Evolutionary conservation across 2,329 filamentous ascomycete genomes (phyloP).

Genomic region (Pseudofabraea citricarpa): DNA sequence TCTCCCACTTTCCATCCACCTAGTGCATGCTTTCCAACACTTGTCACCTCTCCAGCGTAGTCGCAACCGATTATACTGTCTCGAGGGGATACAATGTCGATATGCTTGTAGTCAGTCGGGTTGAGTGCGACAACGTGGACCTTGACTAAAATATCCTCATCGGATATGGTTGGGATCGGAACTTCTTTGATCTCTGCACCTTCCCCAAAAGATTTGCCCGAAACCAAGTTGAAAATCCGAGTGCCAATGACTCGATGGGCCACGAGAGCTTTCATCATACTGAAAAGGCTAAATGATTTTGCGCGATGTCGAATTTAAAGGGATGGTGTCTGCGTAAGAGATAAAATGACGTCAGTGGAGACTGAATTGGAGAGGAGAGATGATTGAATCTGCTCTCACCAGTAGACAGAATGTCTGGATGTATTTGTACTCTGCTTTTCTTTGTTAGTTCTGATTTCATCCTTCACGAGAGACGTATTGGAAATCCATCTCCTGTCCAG

Average conservation of each 20-base stretch:
- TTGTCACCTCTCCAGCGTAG: slow-evolving; percentile 31
- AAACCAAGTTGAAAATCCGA: slow-evolving; percentile 4
- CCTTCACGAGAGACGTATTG: too few relatives aligned
- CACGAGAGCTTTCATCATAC: slow-evolving; percentile 12
- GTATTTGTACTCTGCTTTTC: too few relatives aligned
- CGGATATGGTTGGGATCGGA: slow-evolving; percentile 10
- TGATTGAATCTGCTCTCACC: too few relatives aligned
- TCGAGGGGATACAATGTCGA: slow-evolving; percentile 4
- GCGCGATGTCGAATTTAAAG: too few relatives aligned
- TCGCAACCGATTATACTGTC: slow-evolving; percentile 13
- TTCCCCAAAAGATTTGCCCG: slow-evolving; percentile 8
- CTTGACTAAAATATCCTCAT: slow-evolving; percentile 34
- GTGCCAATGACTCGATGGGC: slow-evolving; percentile 4
- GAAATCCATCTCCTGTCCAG: too few relatives aligned
- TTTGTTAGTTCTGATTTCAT: too few relatives aligned
- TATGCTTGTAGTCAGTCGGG: slow-evolving; percentile 30
- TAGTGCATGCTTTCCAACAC: slow-evolving; percentile 38
- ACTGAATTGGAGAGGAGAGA: too few relatives aligned
- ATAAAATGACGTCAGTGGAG: too few relatives aligned
- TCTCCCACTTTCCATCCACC: slow-evolving; percentile 46
- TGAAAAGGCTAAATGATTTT: too few relatives aligned
- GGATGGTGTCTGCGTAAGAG: too few relatives aligned
- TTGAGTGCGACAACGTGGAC: slow-evolving; percentile 36
- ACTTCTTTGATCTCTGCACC: slow-evolving; percentile 7
- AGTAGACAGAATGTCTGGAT: too few relatives aligned